These are phyloP conservation scores for Amphicarpaea edgeworthii DNA, from an alignment of 306 rosid genomes.

Conservation along the genomic window DNA sequence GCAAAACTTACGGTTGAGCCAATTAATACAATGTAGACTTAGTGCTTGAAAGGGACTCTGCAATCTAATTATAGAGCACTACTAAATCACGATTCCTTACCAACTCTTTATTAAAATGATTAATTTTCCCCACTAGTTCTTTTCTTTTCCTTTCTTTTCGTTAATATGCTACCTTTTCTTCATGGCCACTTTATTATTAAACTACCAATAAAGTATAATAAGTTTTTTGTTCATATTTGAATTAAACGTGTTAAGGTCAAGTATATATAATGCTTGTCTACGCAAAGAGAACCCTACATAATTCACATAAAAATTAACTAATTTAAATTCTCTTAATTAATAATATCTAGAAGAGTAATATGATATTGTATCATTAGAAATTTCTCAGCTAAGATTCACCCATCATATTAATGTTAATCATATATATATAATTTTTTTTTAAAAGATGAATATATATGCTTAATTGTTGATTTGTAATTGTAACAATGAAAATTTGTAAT, in stretches of 20 bases:
- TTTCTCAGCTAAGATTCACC: too few relatives aligned
- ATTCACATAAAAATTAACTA: too few relatives aligned
- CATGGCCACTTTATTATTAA: slow-evolving; percentile 34
- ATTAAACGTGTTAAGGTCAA: neutral
- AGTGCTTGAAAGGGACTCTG: slow-evolving; percentile 16
- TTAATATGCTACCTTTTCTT: slow-evolving; percentile 18
- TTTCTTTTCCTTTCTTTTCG: slow-evolving; percentile 1
- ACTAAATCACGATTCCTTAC: neutral
- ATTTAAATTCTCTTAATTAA: too few relatives aligned
- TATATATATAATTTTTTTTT: too few relatives aligned
- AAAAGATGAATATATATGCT: too few relatives aligned
- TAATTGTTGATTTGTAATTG: too few relatives aligned
- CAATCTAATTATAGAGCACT: slow-evolving; percentile 46
- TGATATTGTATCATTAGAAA: too few relatives aligned
- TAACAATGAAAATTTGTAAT: too few relatives aligned
- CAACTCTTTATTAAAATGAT: slow-evolving; percentile 33
- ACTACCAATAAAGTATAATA: neutral
- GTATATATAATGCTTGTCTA: slow-evolving; percentile 1
- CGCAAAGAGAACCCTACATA: neutral
- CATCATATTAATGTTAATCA: too few relatives aligned
- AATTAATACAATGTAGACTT: neutral
- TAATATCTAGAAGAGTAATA: too few relatives aligned
- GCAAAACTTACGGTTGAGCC: slow-evolving; percentile 17
- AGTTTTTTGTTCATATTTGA: slow-evolving; percentile 23
- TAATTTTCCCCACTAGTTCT: neutral